phyloP scores from a whole-genome alignment of 257 asterid species.

The Solanum chilense region DNA sequence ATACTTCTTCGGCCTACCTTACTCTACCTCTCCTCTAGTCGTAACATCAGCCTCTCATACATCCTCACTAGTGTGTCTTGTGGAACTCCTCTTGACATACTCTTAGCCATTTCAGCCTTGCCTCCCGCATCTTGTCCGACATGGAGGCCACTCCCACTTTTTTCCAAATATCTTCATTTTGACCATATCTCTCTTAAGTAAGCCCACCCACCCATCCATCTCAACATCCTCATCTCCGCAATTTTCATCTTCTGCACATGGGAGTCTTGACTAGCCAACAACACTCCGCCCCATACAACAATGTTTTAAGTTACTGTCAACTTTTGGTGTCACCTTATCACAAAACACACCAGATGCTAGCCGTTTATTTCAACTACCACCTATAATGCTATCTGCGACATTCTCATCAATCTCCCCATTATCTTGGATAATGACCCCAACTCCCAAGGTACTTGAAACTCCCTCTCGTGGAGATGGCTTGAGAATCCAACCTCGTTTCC shows the following conservation, averaged over 20 bases:
- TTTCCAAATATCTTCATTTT: neutral
- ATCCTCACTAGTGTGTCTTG: neutral
- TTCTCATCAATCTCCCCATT: neutral
- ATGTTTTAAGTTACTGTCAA: neutral
- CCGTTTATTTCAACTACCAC: neutral
- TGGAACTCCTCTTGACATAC: neutral
- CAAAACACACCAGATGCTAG: neutral
- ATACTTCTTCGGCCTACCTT: neutral
- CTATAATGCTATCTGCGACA: neutral
- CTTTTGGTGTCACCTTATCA: neutral
- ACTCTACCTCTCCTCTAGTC: neutral
- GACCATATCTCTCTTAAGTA: neutral
- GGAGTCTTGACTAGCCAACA: neutral
- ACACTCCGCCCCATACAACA: neutral
- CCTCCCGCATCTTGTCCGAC: neutral
- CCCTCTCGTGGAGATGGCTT: neutral
- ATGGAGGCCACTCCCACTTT: neutral
- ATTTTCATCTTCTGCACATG: neutral
- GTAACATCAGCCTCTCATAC: neutral
- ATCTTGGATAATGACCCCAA: neutral
- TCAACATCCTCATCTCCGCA: neutral
- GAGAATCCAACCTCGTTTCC: neutral
- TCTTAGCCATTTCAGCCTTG: neutral
- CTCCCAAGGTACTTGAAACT: neutral
- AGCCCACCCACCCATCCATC: neutral